Evolutionary conservation across 1,139 yeast species (phyloP), one percentile per base, ranked within the genome.

Genomic region (Candida frijolesensis): DNA sequence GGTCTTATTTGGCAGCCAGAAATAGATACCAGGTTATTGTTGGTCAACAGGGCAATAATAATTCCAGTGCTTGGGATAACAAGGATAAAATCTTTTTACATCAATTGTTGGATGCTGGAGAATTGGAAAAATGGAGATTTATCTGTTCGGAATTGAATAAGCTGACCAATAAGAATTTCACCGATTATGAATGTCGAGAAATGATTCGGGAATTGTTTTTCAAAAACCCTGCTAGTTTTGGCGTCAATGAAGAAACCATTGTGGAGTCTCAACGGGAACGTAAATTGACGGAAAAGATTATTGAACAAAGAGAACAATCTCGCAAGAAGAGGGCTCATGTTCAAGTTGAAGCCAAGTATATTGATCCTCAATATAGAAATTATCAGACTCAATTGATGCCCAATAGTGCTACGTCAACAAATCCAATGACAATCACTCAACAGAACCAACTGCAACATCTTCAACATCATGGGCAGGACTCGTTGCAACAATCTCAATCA

Each of bases 11-110:
- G 44, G 90, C 94, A 0, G 94, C 92, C 0, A 70, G 95, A 51
- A 87, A 87, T 63, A 68, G 95, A 53, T 87, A 87, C 61, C 95
- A 87, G 63, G 95, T 87, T 5, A 76, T 87, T 49, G 87, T 87
- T 53, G 95, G 95, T 2, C 95, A 87, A 63, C 95, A 87, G 59
- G 94, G 95, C 3, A 87, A 88, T 56, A 74, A 75, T 48, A 87
- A 88, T 22, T 77, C 85, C 4, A 79, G 84, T 33, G 78, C 81
- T 39, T 86, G 91, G 88, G 82, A 80, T 19, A 61, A 72, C 1
- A 82, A 80, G 18, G 91, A 86, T 64, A 78, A 82, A 12, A 54
- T 66, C n/a, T 72, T 74, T 18, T 69, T 87, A 42, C 83, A 80
- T 55, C 65, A 65, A 30, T 58, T 84, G 15, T 67, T 87, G 12